Evolutionary conservation across 2,329 filamentous ascomycete species (phyloP), one percentile per base, ranked within the genome.

Genomic region (Xylariaceae sp.): DNA sequence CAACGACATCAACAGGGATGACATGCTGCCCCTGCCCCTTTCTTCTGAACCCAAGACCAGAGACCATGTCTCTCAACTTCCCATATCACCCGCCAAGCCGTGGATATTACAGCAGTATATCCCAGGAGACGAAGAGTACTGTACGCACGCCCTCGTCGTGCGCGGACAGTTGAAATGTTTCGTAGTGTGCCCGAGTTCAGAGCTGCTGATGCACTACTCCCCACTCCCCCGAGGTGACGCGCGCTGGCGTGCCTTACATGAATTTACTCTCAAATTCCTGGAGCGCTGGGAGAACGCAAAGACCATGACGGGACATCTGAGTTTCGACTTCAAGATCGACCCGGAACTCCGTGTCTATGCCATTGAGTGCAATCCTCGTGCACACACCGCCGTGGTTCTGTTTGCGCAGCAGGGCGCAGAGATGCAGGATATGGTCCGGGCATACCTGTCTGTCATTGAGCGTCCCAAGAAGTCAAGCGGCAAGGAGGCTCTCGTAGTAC

Each of bases 61-160:
- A 50, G 68, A 72, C 0, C 78, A 86, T 64, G 71, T 90, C 30
- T 76, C 77, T 11, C 73, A 75, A 13, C 76, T 91, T 11, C 74
- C 70, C 1, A 82, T 88, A 48, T 82, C 82, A 1, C 71, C 76
- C 10, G 69, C 78, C 0, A 75, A 77, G 2, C 82, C 87, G 0
- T 90, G 85, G 80, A 78, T 90, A 60, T 70, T 91, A 23, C 88
- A 92, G 68, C 84, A 90, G 68, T 89, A 81, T 70, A 82, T 89
- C 62, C 59, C 67, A 0, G 77, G 80, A 0, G 81, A 83, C 0
- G 76, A 78, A 0, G 88, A 91, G 69, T 91, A 86, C 69, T 89
- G 86, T 72, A 90, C 88, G 0, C 88, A 92, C 65, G 75, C 87
- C 0, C 76, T 92, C 2, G 74, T 92, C 3, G 77, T 91, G n/a